These are phyloP conservation scores for Arabis hirsuta DNA, from an alignment of 345 rosid species.

Conservation along the genomic window DNA sequence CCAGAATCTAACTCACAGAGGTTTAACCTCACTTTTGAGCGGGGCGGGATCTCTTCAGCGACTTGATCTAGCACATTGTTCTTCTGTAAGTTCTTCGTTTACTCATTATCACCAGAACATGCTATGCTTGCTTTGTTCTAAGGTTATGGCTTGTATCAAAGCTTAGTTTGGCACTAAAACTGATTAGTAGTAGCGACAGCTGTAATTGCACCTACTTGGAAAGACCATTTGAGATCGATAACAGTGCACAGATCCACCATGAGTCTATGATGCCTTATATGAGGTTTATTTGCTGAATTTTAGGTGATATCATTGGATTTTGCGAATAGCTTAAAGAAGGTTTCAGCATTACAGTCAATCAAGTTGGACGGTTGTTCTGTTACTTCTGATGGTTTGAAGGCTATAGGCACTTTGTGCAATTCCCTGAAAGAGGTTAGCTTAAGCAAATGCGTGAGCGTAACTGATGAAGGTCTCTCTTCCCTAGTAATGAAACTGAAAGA, in stretches of 20 bases:
- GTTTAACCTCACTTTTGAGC: constrained; percentile 48
- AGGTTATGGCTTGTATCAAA: constrained; percentile 32
- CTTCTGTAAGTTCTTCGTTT: constrained; percentile 46
- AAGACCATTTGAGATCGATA: constrained; percentile 5
- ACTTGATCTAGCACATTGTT: constrained; percentile 46
- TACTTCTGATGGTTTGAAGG: constrained; percentile 49
- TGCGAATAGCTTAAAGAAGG: constrained; percentile 44
- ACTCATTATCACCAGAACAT: constrained; percentile 16
- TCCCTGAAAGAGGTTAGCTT: constrained; percentile 49
- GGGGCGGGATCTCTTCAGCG: constrained; percentile 45
- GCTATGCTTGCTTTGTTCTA: constrained; percentile 20
- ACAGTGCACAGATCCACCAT: background rate
- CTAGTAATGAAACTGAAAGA: constrained; percentile 45
- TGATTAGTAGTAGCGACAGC: background rate
- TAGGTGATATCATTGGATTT: constrained; percentile 45
- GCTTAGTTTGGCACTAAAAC: constrained; percentile 1
- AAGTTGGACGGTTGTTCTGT: constrained; percentile 50
- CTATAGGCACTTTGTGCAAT: constrained; percentile 44
- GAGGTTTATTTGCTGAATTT: constrained; percentile 31
- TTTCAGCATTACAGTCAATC: constrained; percentile 46
- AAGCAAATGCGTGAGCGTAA: constrained; percentile 51
- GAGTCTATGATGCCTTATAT: constrained; percentile 23
- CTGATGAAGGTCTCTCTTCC: constrained; percentile 51
- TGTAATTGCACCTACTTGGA: background rate
- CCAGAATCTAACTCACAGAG: constrained; percentile 50